Base-by-base conservation (phyloP, 495 filamentous ascomycete species). In the Penicillium alfredii region DNA sequence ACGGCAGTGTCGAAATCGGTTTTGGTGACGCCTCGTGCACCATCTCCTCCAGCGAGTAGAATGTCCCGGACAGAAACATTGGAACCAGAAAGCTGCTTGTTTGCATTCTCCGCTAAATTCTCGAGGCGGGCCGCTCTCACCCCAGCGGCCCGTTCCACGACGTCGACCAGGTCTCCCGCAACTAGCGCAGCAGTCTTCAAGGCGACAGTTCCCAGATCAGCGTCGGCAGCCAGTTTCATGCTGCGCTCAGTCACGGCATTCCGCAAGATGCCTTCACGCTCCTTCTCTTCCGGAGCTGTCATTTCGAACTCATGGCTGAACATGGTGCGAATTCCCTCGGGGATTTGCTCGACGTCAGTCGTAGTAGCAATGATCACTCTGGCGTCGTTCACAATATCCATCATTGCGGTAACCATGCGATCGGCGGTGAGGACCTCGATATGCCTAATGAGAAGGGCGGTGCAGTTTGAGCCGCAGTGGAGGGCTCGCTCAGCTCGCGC, bases 281-380 rank as follows among this genome's bases (percentile, higher is more conserved):
- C 93, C 11, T 78, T 81, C 55, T 98, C 92, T 50, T 96, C 89
- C 0, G 92, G 92, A 0, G 92, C 93, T 37, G 69, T 75, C 71
- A 97, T 83, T 59, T 97, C 93, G 31, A 98, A 76, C 60, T 98
- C 92, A 40, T 98, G 93, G 0, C 86, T 94, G 60, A 98, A 96
- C 10, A 97, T 71, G 13, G 85, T 84, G 23, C 92, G 76, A 12
- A 96, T 79, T 4, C 83, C 86, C 42, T 96, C 89, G 0, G 88
- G 82, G 5, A 98, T 74, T 49, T 96, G 89, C 42, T 95, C 93
- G 4, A 96, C 79, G 51, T 96, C 88, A 3, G 86, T 94, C 1
- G 90, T 95, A 3, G 92, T 98, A 8, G 88, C 92, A 43, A 97
- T 77, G 19, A 98, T 60, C 7, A 95, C 85, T 33, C 90, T 69